Evolutionary conservation across 306 rosid species (phyloP), one percentile per base, ranked within the genome.

Genomic region (Pyrus pyrifolia): DNA sequence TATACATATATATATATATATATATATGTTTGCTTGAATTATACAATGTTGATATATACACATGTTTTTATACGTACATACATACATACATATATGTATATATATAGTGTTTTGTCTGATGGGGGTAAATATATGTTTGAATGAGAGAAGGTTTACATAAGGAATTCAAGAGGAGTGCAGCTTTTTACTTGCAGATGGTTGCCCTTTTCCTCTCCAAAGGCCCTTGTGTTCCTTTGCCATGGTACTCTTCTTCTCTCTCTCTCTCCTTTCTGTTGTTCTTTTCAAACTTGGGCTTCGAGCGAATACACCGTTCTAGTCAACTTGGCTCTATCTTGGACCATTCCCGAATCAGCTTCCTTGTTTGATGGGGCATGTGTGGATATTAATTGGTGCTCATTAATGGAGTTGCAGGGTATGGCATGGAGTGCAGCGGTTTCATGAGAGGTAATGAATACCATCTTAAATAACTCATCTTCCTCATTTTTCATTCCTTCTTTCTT

Each of bases 381-480:
- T 74, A 59, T 76, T 5, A 64, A 78, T 45, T 46, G n/a, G 22
- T 25, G 58, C 80, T 76, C 78, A 55, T 78, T 42, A 29, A 64
- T 76, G 83, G 57, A 15, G 76, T 83, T 79, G 88, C 90, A 95
- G 99, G 97, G 8, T 95, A 95, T 72, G 99, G 97, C 77, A 88
- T 89, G 96, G 99, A 95, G 77, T 95, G 97, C 90, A 85, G 97
- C 75, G 73, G 89, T 33, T 95, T 89, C 92, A 95, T 95, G 97
- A 89, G 85, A 89, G 99, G 99, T 95, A 86, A 83, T 85, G 72
- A 87, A 85, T 91, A 76, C 52, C 55, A 17, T 73, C 69, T 71
- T 74, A 31, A 57, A 25, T 67, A 9, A 45, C 78, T 80, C 76
- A 0, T 15, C 29, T 8, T 53, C 22, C 0, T 18, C 44, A 3